phyloP scores from a whole-genome alignment of 441 rosid genomes.

The Gossypium trilobum region DNA sequence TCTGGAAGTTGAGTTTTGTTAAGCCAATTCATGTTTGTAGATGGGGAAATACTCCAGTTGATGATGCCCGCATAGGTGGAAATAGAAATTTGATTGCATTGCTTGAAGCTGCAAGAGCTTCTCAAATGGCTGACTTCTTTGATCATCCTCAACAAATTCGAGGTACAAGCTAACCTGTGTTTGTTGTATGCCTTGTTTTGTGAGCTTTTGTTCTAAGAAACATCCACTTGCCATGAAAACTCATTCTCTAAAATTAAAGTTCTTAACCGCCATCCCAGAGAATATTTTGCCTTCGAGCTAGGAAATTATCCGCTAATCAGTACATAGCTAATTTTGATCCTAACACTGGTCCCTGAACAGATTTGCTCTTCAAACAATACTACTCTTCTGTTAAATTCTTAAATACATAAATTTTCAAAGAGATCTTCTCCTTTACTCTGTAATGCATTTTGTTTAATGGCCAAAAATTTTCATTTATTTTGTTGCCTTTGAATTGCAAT shows the following conservation, averaged over 20 bases:
- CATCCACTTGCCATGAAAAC: not conserved
- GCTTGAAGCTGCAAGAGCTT: slow-evolving; percentile 49
- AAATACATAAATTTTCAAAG: not conserved
- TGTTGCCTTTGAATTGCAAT: not conserved
- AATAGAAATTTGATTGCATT: slow-evolving; percentile 50
- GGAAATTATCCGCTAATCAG: too few relatives aligned
- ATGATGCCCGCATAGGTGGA: slow-evolving; percentile 47
- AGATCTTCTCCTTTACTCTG: not conserved
- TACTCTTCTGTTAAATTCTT: not conserved
- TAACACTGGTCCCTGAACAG: too few relatives aligned
- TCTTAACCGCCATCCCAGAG: not conserved
- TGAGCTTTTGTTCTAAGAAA: too few relatives aligned
- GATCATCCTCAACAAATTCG: slow-evolving; percentile 20
- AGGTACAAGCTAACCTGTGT: slow-evolving; percentile 23
- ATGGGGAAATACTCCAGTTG: slow-evolving; percentile 76
- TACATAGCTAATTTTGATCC: too few relatives aligned
- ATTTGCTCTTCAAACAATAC: too few relatives aligned
- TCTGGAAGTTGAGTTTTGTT: not conserved
- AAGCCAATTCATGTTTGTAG: slow-evolving; percentile 25
- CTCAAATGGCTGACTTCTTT: slow-evolving; percentile 38
- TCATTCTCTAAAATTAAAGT: not conserved
- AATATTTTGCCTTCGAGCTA: not conserved
- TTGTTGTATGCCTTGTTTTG: not conserved
- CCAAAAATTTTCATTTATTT: not conserved
- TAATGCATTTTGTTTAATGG: not conserved